Evolutionary conservation across 345 rosid species (phyloP), one percentile per base, ranked within the genome.

Genomic region (Excoecaria cochinchinensis): DNA sequence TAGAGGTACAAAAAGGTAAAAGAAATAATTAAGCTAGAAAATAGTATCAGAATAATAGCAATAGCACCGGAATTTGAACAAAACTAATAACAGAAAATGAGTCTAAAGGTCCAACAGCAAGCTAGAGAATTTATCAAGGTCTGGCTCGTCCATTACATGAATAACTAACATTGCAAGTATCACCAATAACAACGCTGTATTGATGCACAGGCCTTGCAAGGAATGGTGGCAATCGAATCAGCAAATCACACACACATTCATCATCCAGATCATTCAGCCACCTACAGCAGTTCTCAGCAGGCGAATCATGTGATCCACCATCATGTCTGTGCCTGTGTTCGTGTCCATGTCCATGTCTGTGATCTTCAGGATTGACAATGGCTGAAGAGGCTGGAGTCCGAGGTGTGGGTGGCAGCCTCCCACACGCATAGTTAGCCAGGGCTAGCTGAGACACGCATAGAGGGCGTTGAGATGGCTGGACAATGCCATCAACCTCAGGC

Each of bases 181-280:
- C 89, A 71, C 79, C 83, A 13, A 91, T 87, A 22, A 70, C 51
- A 14, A 93, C 84, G 8, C 87, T 85, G 82, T 86, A 91, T 46
- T 76, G 70, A 78, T 93, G 99, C 17, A 40, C 42, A 8, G 96
- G 96, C 83, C 76, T 87, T 0, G 94, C 80, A 57, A 95, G 89
- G 78, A 93, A 88, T 39, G 85, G 21, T 0, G 98, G 99, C 84
- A 95, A 81, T 78, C 47, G 93, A 79, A 87, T 90, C 74, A 93
- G 81, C 79, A 91, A 51, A 57, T 89, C 91, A 39, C 99, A 95
- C 16, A 89, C 93, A 51, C 99, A 95, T 77, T 89, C 90, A 8
- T 64, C 24, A n/a, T 93, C 95, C 67, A 95, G 71, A 80, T 83
- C 81, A 67, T 78, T 83, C 79, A 95, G 78, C 98, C 97, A 95